A percentile compares a stretch with the other conserved stretches of the same genome.
Conservation (phyloP, 2,329 filamentous ascomycete genomes). For the Neonectria magnoliae region DNA sequence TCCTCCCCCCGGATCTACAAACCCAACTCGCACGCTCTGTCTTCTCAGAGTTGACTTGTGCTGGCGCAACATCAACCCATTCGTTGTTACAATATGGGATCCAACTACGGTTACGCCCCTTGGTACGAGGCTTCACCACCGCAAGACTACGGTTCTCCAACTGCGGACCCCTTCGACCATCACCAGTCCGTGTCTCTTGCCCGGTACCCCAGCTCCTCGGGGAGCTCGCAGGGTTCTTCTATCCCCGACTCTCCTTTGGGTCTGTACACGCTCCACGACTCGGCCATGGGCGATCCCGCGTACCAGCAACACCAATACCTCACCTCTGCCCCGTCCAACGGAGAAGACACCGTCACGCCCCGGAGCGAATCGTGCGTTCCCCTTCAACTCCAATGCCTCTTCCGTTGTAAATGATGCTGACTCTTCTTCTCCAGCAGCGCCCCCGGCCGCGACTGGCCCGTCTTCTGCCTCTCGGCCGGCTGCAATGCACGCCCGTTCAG, state of each 20-base stretch:
- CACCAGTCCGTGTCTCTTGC: slow-evolving; percentile 42
- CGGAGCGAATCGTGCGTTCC: slow-evolving; percentile 30
- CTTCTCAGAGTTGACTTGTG: slow-evolving; percentile 14
- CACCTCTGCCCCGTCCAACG: slow-evolving; percentile 2
- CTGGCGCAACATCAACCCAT: slow-evolving; percentile 12
- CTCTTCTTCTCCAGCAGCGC: slow-evolving; percentile 5
- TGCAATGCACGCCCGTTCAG: slow-evolving; percentile 60
- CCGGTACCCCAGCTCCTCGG: slow-evolving; percentile 44
- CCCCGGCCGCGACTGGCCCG: slow-evolving; percentile 46
- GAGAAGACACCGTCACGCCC: slow-evolving; percentile 15
- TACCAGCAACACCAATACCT: slow-evolving; percentile 31
- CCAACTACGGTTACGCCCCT: slow-evolving; percentile 27
- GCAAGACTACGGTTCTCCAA: slow-evolving; percentile 34
- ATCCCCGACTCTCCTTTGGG: slow-evolving; percentile 42
- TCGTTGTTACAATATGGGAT: slow-evolving; percentile 26
- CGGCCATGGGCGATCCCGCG: slow-evolving; percentile 20
- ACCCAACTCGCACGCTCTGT: not conserved
- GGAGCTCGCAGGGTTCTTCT: slow-evolving; percentile 41
- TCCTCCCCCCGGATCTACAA: not conserved
- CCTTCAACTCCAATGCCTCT: not conserved
- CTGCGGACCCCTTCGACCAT: slow-evolving; percentile 28
- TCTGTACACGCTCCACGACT: slow-evolving; percentile 33
- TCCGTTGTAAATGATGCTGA: slow-evolving; percentile 8
- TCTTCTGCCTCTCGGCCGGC: slow-evolving; percentile 51
- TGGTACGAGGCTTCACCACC: slow-evolving; percentile 32